A percentile compares a stretch with the other conserved stretches of the same genome.
Conservation (phyloP, 164 flowering plant genomes). For the Chimonanthus praecox region DNA sequence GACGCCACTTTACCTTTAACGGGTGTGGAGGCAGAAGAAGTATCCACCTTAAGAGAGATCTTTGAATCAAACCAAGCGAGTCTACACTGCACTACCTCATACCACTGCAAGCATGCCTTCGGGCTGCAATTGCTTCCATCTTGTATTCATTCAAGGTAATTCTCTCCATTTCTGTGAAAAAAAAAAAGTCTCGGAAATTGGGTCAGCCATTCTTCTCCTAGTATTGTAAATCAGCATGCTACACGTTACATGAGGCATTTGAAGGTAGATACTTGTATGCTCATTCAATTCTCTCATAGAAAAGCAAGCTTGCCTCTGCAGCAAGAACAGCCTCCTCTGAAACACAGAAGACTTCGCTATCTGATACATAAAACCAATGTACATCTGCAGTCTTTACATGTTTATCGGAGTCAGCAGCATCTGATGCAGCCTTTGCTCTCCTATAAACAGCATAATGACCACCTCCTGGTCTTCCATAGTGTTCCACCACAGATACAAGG, state of each 20-base stretch:
- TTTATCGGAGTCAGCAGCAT: constrained; percentile 19
- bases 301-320: constrained; percentile 83
- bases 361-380: constrained; percentile 75
- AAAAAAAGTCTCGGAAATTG: too few species aligned
- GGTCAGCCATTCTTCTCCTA: background rate
- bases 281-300: constrained; percentile 55
- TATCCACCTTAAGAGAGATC: too few species aligned
- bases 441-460: constrained; percentile 94
- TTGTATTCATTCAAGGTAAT: too few species aligned
- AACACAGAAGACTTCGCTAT: constrained; percentile 51
- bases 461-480: constrained; percentile 68
- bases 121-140: too few species aligned
- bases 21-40: too few species aligned
- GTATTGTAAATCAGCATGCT: background rate
- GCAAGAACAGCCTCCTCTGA: constrained; percentile 62
- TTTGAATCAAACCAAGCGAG: too few species aligned
- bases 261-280: background rate
- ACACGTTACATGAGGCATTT: background rate
- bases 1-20: too few species aligned
- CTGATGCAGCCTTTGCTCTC: constrained; percentile 27
- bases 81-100: too few species aligned
- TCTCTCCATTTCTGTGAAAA: too few species aligned
- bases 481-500: constrained; percentile 86
- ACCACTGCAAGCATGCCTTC: too few species aligned
- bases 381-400: constrained; percentile 7